phyloP scores from a whole-genome alignment of 2,329 filamentous ascomycete species.

The Pseudogymnoascus sp. region DNA sequence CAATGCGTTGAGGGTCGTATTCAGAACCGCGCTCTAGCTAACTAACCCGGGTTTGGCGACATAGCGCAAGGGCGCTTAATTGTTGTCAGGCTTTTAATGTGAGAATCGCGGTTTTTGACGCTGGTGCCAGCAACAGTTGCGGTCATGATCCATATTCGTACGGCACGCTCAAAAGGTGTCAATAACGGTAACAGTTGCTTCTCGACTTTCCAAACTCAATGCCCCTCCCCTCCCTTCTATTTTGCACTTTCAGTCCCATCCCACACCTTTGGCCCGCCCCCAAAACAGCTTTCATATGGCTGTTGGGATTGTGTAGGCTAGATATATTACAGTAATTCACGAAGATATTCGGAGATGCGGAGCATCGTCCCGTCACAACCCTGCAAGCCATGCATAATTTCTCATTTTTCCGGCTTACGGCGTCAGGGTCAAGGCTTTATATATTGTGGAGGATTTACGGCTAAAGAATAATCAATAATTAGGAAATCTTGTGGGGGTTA shows the following conservation, averaged over 20 bases:
- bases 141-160: background rate
- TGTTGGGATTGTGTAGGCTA: background rate
- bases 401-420: background rate
- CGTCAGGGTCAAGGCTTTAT: background rate
- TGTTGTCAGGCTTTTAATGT: background rate
- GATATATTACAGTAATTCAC: background rate
- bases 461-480: background rate
- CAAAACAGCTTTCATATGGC: background rate
- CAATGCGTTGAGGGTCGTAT: background rate
- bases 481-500: background rate
- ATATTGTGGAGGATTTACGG: background rate
- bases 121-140: background rate
- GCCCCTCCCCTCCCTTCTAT: background rate
- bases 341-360: background rate
- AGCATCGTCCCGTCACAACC: background rate
- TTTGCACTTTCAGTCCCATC: background rate
- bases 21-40: background rate
- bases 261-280: background rate
- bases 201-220: background rate
- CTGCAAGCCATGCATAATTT: background rate
- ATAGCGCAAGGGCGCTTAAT: background rate
- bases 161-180: background rate
- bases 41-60: background rate
- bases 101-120: background rate
- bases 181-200: background rate